These are phyloP conservation scores for Aspergillus persii DNA, from an alignment of 2,329 filamentous ascomycete species.

Conservation along the genomic window DNA sequence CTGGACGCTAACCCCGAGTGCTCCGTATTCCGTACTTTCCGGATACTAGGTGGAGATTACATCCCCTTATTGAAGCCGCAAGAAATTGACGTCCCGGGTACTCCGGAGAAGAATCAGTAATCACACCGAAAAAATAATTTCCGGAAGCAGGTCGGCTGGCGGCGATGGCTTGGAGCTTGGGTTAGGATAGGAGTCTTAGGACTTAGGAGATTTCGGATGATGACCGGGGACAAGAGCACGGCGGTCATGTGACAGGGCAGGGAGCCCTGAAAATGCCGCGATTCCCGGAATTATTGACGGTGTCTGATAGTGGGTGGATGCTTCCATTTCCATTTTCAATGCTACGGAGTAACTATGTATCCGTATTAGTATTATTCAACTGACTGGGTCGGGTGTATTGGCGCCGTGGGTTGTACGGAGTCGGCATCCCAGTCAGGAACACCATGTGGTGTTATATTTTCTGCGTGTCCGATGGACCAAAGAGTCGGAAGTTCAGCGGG, in stretches of 20 bases:
- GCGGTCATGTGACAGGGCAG: neutral
- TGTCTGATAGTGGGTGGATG: neutral
- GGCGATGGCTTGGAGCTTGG: neutral
- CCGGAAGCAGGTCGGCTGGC: neutral
- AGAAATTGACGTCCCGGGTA: neutral
- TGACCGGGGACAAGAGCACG: neutral
- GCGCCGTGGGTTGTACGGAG: neutral
- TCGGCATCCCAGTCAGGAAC: neutral
- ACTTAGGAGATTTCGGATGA: neutral
- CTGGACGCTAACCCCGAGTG: too few relatives aligned
- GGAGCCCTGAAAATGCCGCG: neutral
- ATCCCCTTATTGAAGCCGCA: neutral
- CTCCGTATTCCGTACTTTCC: too few relatives aligned
- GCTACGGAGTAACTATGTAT: too few relatives aligned
- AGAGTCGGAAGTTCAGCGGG: neutral
- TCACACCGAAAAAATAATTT: neutral
- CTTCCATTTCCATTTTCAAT: neutral
- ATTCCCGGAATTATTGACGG: neutral
- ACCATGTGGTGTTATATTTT: neutral
- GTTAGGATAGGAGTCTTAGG: too few relatives aligned
- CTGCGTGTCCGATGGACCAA: neutral
- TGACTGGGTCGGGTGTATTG: neutral
- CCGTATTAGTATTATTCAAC: neutral
- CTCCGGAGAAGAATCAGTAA: neutral
- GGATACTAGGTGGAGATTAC: neutral